Base-by-base conservation (phyloP, 2,329 filamentous ascomycete genomes). In the Gyromitra esculenta region DNA sequence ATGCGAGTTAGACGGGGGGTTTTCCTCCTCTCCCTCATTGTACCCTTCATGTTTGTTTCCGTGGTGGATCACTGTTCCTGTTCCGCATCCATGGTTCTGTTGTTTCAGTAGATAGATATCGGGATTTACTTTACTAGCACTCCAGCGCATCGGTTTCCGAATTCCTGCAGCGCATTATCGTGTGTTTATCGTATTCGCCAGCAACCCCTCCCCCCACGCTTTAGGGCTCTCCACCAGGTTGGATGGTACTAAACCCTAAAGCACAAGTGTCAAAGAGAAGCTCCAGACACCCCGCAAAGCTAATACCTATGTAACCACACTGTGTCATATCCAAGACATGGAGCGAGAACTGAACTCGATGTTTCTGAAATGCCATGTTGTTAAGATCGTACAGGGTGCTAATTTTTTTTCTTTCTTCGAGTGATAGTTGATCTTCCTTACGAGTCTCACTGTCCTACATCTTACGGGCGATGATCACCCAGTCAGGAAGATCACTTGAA, bases 81-180 rank as follows among this genome's bases (percentile, higher is more conserved):
- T 48, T 21, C 68, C 62, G 35, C 43, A 68, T 52, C 70, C 70
- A 68, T 54, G 63, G 64, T 60, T 57, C 57, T 43, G 21, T 43
- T 37, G 31, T 48, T 18, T 63, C 45, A 25, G 41, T 71, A 70
- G 57, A 41, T 56, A 54, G 9, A 67, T 66, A 66, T 56, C 50
- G 50, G 64, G 64, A 54, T 62, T 43, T 67, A 45, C 60, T 59
- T 68, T 66, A 50, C 54, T 60, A 54, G 39, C 45, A 35, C 37
- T 4, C 63, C 45, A 66, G 45, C 45, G 59, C 50, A 50, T 39
- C 31, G 31, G 50, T 25, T 41, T 57, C 45, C 25, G 35, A 62
- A 25, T 59, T 56, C 63, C 65, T 31, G 39, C 37, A 60, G 56
- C 21, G 56, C 35, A 54, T 67, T 66, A 68, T 62, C 45, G 8